phyloP scores from a whole-genome alignment of 768 basidiomycete species.

The Inosperma sp. region DNA sequence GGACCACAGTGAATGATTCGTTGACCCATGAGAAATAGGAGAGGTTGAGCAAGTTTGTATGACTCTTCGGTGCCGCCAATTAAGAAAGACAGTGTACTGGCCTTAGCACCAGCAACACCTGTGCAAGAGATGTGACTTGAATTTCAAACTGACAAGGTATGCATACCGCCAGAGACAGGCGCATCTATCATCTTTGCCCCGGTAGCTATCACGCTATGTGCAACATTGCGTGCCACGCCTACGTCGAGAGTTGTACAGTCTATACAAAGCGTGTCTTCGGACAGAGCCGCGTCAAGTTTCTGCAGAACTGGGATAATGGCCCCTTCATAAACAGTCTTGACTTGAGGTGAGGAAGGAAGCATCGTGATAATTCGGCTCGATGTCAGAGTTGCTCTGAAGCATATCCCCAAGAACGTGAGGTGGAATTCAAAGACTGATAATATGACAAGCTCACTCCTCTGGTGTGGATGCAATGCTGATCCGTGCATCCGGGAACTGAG shows the following conservation, averaged over 20 bases:
- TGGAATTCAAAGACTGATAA: background rate
- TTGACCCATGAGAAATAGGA: constrained; percentile 71
- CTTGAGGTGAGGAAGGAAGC: constrained; percentile 90
- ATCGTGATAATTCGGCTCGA: constrained; percentile 78
- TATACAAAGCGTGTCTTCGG: constrained; percentile 58
- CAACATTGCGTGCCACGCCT: constrained; percentile 61
- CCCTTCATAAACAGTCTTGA: constrained; percentile 66
- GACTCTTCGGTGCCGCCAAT: constrained; percentile 70
- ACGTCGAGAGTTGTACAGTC: constrained; percentile 93
- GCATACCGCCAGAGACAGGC: constrained; percentile 84
- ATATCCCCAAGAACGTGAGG: background rate
- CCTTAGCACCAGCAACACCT: constrained; percentile 86
- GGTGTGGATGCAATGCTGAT: constrained; percentile 60
- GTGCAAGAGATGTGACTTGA: background rate
- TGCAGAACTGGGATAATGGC: constrained; percentile 64
- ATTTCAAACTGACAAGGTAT: background rate
- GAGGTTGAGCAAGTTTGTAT: constrained; percentile 53
- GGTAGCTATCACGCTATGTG: constrained; percentile 43
- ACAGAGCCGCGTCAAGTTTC: constrained; percentile 37
- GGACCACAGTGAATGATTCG: constrained; percentile 80
- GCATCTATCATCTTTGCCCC: constrained; percentile 86
- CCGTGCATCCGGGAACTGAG: constrained; percentile 54
- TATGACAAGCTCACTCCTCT: constrained; percentile 55
- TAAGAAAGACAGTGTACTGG: constrained; percentile 86
- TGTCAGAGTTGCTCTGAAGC: constrained; percentile 57